phyloP scores from a whole-genome alignment of 169 alveolate genomes.

The Pseudocohnilembus persalinus region DNA sequence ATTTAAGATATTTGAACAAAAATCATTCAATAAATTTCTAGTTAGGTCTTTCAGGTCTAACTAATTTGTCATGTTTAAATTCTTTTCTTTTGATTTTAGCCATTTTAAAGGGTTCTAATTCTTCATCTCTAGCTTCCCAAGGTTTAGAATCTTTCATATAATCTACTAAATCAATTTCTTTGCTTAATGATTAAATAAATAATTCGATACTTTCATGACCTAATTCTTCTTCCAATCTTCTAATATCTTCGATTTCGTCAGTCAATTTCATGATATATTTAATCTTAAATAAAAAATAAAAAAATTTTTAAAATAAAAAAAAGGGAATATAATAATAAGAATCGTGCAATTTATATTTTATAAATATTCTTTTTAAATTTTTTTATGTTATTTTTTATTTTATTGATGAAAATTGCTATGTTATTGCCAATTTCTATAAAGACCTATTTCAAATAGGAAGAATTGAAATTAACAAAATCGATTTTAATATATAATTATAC shows the following conservation, averaged over 20 bases:
- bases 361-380: no score
- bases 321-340: no score
- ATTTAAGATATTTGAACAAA: no score
- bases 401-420: no score
- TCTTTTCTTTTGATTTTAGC: slow-evolving; percentile 14
- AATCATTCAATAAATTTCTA: background rate
- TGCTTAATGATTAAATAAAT: slow-evolving; percentile 25
- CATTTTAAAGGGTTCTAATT: slow-evolving; percentile 8
- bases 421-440: no score
- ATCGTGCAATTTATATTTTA: no score
- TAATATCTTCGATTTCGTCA: slow-evolving; percentile 46
- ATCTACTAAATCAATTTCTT: slow-evolving; percentile 46
- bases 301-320: no score
- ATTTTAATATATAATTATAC: no score
- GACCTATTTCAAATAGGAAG: no score
- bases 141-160: slow-evolving; percentile 46
- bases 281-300: no score
- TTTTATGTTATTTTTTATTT: no score
- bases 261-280: slow-evolving; percentile 49
- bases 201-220: slow-evolving; percentile 41
- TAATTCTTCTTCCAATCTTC: slow-evolving; percentile 43
- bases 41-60: background rate
- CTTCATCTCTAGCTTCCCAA: slow-evolving; percentile 42
- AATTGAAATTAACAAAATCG: no score
- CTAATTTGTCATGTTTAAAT: background rate